Evolutionary conservation across 257 asterid genomes (phyloP).

Genomic region (Salvia splendens): DNA sequence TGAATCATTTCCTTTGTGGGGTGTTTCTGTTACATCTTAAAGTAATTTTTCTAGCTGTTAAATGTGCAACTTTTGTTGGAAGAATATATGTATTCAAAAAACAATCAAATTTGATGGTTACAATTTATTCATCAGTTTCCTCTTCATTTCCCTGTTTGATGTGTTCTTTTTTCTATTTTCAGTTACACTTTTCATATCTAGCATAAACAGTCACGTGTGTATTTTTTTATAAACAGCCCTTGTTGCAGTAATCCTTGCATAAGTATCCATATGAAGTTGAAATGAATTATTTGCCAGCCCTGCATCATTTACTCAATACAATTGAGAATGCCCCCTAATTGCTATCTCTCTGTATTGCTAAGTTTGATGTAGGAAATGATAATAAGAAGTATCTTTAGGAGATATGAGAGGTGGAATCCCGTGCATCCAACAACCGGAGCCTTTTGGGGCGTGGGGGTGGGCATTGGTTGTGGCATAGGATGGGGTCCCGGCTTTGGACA

Average conservation of each 20-base stretch:
- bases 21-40: not conserved
- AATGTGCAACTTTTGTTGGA: not conserved
- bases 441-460: conserved; percentile 94
- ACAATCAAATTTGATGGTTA: not conserved
- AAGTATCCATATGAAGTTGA: not conserved
- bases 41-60: not conserved
- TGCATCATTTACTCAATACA: not conserved
- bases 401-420: conserved; percentile 90
- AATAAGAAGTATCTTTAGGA: conserved; percentile 70
- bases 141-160: not conserved
- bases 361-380: conserved; percentile 63
- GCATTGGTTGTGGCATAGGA: conserved; percentile 95
- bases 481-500: conserved; percentile 99
- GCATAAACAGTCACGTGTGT: not conserved
- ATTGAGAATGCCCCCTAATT: not conserved
- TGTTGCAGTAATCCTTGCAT: not conserved
- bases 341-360: not conserved
- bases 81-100: not conserved
- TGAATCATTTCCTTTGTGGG: not conserved
- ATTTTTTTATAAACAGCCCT: no score
- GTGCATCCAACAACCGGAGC: conserved; percentile 93
- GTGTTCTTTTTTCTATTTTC: not conserved
- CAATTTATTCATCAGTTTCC: not conserved
- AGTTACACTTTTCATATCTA: not conserved
- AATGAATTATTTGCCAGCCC: not conserved